phyloP scores from a whole-genome alignment of 805 yeast genomes.

The Wickerhamiella occidentalis region DNA sequence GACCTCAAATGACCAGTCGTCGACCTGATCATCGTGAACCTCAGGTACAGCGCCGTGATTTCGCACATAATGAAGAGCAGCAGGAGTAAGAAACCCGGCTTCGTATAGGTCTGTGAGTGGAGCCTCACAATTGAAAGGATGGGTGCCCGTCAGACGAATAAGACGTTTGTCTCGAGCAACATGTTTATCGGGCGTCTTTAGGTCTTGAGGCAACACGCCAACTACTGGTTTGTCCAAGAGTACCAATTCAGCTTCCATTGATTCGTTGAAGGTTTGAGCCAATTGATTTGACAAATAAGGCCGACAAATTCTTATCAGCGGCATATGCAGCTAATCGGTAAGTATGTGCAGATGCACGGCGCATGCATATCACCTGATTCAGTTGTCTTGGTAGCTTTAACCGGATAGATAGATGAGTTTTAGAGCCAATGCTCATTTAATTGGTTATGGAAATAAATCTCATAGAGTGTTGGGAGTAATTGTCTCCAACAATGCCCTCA shows the following conservation, averaged over 20 bases:
- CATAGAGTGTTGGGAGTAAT: too few species aligned
- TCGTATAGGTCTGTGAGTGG: conserved; percentile 24
- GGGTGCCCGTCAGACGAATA: conserved; percentile 27
- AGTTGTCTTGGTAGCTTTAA: too few species aligned
- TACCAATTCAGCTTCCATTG: neutral
- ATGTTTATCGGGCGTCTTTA: conserved; percentile 25
- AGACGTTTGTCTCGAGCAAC: conserved; percentile 28
- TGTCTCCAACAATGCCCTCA: too few species aligned
- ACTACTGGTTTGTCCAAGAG: neutral
- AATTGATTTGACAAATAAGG: too few species aligned
- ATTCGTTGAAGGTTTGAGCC: too few species aligned
- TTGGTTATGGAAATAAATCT: too few species aligned
- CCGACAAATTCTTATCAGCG: too few species aligned
- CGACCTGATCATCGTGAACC: conserved; percentile 19
- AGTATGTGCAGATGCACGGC: too few species aligned
- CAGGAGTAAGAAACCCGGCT: conserved; percentile 28
- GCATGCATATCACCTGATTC: too few species aligned
- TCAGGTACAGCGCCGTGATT: conserved; percentile 30
- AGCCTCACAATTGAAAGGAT: conserved; percentile 30
- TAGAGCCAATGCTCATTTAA: too few species aligned
- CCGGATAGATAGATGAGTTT: too few species aligned
- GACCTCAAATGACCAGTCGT: conserved; percentile 26
- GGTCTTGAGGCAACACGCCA: conserved; percentile 17
- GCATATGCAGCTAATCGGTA: too few species aligned
- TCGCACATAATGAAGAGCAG: conserved; percentile 28